Conservation (phyloP, 129 eudicot species). For the Smallanthus sonchifolius region DNA sequence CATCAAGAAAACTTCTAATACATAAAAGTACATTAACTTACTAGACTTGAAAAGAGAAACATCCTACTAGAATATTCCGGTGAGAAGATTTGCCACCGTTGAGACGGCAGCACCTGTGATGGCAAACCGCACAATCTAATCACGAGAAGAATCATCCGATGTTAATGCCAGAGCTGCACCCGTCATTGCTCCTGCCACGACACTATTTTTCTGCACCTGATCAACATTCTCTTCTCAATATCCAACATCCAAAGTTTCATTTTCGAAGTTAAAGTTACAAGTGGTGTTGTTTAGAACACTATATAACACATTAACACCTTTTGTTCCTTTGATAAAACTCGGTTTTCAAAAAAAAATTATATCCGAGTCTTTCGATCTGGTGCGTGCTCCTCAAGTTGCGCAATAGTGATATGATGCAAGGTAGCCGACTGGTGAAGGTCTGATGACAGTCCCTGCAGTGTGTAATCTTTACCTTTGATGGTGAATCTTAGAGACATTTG, state of each 20-base stretch:
- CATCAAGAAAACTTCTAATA: background rate
- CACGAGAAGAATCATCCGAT: slow-evolving; percentile 51
- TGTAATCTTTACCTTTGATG: too few relatives aligned
- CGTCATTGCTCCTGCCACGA: slow-evolving; percentile 80
- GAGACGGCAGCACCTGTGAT: slow-evolving; percentile 87
- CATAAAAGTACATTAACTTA: background rate
- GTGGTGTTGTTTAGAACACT: too few relatives aligned
- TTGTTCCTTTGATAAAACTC: too few relatives aligned
- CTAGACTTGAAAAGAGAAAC: background rate
- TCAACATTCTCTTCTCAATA: background rate
- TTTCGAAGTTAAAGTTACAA: background rate
- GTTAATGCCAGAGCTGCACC: slow-evolving; percentile 74
- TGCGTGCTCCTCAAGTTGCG: too few relatives aligned
- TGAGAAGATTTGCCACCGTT: slow-evolving; percentile 75
- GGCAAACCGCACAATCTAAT: slow-evolving; percentile 76
- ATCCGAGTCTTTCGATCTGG: too few relatives aligned
- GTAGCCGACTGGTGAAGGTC: too few relatives aligned
- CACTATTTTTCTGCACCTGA: slow-evolving; percentile 68
- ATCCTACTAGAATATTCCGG: slow-evolving; percentile 61
- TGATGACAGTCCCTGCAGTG: too few relatives aligned
- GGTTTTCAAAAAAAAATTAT: too few relatives aligned
- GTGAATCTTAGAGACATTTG: too few relatives aligned
- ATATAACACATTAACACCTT: too few relatives aligned
- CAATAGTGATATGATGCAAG: too few relatives aligned
- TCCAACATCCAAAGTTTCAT: background rate